Evolutionary conservation across 2,329 filamentous ascomycete genomes (phyloP), one percentile per base, ranked within the genome.

Genomic region (Ampelomyces quisqualis): DNA sequence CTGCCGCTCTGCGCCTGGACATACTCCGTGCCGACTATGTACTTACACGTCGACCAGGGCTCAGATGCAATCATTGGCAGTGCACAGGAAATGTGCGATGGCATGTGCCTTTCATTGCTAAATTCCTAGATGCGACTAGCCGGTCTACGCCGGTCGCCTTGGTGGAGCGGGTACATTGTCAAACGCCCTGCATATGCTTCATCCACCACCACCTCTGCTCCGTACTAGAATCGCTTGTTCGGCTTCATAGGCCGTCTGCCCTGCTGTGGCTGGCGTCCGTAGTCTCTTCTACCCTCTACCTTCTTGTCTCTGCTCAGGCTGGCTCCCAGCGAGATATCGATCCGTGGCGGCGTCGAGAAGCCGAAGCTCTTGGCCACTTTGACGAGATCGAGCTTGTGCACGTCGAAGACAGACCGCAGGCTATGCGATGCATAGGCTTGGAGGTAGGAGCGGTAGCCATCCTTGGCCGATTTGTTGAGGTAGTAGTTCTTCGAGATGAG

Each of bases 401-500:
- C 82, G 66, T 91, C 86, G 64, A 91, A 95, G 24, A 94, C 84
- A n/a, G 82, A 85, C 19, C 88, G 81, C 44, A 93, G 75, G 54
- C 80, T 85, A 71, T 91, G 93, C 43, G 85, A 90, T 15, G 91
- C 90, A 65, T 98, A 98, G 0, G 93, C 91, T 68, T 97, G 90
- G 17, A 98, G 79, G 68, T 98, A 98, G 14, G 87, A 88, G 45
- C 88, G 81, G 74, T 93, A 95, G 3, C 88, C 80, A 53, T 84
- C 81, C 65, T 84, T 85, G 29, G 81, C 81, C 21, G 79, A 82
- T 76, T 95, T 93, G 75, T 96, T 93, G 43, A 98, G 79, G 70
- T 96, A 96, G 75, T 97, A 97, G 72, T 98, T 97, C 68, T 93
- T 87, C 20, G 81, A 82, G 59, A 98, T 94, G 53, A 97, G 79